Percentiles rank a stretch among this genome's conserved stretches.
phyloP scores from a whole-genome alignment of 2,329 filamentous ascomycete species.

The Epichloe uncinata region DNA sequence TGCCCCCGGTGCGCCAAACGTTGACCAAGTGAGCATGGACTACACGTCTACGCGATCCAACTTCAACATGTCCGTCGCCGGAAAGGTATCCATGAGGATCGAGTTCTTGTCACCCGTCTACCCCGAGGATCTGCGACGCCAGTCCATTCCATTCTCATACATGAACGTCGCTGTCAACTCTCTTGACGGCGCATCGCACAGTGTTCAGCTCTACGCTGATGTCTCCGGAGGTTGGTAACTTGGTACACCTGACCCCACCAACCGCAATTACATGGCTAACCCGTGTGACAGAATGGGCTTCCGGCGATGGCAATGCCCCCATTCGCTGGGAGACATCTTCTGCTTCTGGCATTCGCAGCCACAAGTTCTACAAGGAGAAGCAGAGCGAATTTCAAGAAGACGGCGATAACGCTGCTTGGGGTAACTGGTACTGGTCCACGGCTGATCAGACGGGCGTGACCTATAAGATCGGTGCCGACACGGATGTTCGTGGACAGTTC shows the following conservation, averaged over 20 bases:
- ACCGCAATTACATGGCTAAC: no score
- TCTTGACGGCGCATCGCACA: slow-evolving; percentile 46
- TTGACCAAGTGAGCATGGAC: slow-evolving; percentile 48
- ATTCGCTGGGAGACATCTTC: slow-evolving; percentile 50
- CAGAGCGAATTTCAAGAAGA: slow-evolving; percentile 57
- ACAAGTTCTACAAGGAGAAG: slow-evolving; percentile 44
- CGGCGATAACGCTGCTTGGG: slow-evolving; percentile 66
- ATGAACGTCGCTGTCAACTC: slow-evolving; percentile 50
- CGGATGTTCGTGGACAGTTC: slow-evolving; percentile 53
- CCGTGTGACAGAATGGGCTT: slow-evolving; percentile 52
- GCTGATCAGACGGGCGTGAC: slow-evolving; percentile 38
- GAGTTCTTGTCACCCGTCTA: slow-evolving; percentile 61
- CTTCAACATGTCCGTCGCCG: slow-evolving; percentile 52
- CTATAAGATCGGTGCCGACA: slow-evolving; percentile 59
- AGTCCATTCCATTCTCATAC: slow-evolving; percentile 60
- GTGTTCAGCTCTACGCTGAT: slow-evolving; percentile 60
- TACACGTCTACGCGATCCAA: slow-evolving; percentile 62
- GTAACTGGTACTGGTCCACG: slow-evolving; percentile 63
- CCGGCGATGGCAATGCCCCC: slow-evolving; percentile 41
- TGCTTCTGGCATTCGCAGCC: slow-evolving; percentile 42
- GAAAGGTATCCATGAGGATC: slow-evolving; percentile 48
- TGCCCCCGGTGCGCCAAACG: slow-evolving; percentile 33
- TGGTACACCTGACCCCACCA: no score
- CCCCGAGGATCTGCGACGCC: slow-evolving; percentile 51
- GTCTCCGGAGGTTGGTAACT: slow-evolving; percentile 32